Conservation (phyloP, 768 basidiomycete species). For the Boletus patriciae region DNA sequence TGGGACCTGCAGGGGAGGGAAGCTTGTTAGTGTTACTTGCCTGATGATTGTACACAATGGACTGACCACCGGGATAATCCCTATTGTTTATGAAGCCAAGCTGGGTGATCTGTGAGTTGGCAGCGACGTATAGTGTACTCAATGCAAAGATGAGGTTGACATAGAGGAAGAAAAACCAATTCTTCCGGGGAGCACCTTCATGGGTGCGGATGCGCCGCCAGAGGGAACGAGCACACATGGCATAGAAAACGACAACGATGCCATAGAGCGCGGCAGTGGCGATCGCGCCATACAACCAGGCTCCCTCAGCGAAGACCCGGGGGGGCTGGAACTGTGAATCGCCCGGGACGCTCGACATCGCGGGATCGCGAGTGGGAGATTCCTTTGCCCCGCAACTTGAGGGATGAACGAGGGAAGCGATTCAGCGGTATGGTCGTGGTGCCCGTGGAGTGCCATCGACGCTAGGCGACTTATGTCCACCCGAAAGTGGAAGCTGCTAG, state of each 20-base stretch:
- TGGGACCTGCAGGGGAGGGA: constrained; percentile 20
- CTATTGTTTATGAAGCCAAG: constrained; percentile 33
- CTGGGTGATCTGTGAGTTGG: constrained; percentile 29
- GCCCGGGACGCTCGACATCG: constrained; percentile 17
- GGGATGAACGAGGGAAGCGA: constrained; percentile 6
- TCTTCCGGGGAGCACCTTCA: constrained; percentile 9
- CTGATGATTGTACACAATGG: not conserved
- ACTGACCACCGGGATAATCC: constrained; percentile 33
- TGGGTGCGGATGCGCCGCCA: constrained; percentile 22
- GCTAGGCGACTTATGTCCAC: constrained; percentile 6
- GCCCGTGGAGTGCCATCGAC: not conserved
- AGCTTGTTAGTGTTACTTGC: too few relatives aligned
- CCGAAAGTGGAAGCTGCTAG: too few relatives aligned
- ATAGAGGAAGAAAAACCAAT: constrained; percentile 32
- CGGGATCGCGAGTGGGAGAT: not conserved
- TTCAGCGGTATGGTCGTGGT: not conserved
- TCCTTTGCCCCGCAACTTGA: not conserved
- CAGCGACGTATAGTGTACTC: constrained; percentile 28
- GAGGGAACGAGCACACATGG: constrained; percentile 29
- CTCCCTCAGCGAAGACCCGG: constrained; percentile 24
- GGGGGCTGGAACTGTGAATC: constrained; percentile 12
- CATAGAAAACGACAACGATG: constrained; percentile 25
- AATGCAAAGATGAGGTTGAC: constrained; percentile 30
- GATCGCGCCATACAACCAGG: constrained; percentile 34
- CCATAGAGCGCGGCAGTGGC: constrained; percentile 30